Evolutionary conservation across 495 filamentous ascomycete genomes (phyloP), one percentile per base, ranked within the genome.

Genomic region (Geoglossum glabrum): DNA sequence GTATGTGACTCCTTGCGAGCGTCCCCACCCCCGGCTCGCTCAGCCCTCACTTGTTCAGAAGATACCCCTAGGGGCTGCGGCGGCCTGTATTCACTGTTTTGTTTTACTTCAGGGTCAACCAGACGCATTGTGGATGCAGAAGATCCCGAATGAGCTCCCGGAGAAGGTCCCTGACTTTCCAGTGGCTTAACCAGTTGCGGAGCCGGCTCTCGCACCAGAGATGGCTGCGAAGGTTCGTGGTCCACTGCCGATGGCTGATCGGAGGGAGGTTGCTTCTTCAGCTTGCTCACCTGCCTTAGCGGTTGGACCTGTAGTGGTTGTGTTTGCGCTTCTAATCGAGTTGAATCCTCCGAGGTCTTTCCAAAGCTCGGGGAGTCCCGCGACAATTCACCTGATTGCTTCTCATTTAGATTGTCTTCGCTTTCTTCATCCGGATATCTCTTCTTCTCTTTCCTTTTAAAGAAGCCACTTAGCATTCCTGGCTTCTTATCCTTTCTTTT

Each of bases 401-500:
- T 86, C 57, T 84, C 80, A 19, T 61, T 59, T 1, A 74, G 71
- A 27, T 75, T 70, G 57, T 87, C 84, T 10, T 76, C 72, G 23
- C n/a, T 50, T 55, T 85, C 84, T 47, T 86, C 81, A 54, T 86
- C 84, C 9, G 75, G 73, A 46, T 74, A 69, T 62, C 82, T 85
- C 67, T 86, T 96, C 74, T 89, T 95, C 61, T 95, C 87, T 64
- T 93, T 95, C 57, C 87, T 76, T 64, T 94, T 96, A 76, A 99
- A 99, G 63, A 97, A 76, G 43, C 88, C 90, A 63, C 88, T 88
- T 52, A 99, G 81, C 70, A 90, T 94, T 52, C 89, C 86, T 15
- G 81, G 75, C 66, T 92, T 95, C 73, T 95, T 94, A 58, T 95
- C 86, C 64, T 90, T 90, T 49, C 84, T 84, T 66, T 87, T 93